Evolutionary conservation across 2,329 filamentous ascomycete genomes (phyloP), one percentile per base, ranked within the genome.

Genomic region (Cadophora malorum): DNA sequence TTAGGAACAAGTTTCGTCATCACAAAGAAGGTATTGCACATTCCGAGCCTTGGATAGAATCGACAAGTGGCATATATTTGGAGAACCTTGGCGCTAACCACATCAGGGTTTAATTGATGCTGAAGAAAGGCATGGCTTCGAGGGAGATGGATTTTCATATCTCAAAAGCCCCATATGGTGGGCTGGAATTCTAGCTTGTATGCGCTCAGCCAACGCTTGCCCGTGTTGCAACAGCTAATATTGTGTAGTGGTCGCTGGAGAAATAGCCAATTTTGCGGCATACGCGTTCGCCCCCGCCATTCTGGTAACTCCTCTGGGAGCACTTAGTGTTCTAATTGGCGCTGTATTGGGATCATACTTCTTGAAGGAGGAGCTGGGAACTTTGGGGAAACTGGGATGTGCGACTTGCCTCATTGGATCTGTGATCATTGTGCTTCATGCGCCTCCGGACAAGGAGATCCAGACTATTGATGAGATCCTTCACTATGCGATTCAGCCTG

Each of bases 211-310:
- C 28, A 49, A 50, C n/a, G 62, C 64, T 61, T 21, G 16, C 19
- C 47, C n/a, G 49, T 52, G 59, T 41, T 59, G 41, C 50, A 49
- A 59, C 67, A 75, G 70, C 79, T 78, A 69, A 75, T 55, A 73
- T 67, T 68, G 62, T 64, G 65, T 76, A 97, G 93, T 99, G 88
- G 91, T 94, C 69, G 82, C 96, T 55, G 96, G 96, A 77, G 96
- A 99, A 82, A 84, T 97, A 67, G 96, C 94, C 82, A 99, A 99
- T 81, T 99, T 99, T 79, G 94, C 94, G 62, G 96, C 96, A 70
- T 99, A 99, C 79, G 96, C 96, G 8, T 99, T 98, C 81, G 96
- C 96, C 73, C 96, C 96, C 50, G 96, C 96, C n/a, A 99, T 99
- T 80, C 86, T 99, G 64, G 96, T 99, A 50, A 99, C 96, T 5